Percentiles rank a stretch among this genome's conserved stretches.
These are phyloP conservation scores for Pseudognaphalium luteoalbum DNA, from an alignment of 129 eudicot genomes.

Conservation along the genomic window DNA sequence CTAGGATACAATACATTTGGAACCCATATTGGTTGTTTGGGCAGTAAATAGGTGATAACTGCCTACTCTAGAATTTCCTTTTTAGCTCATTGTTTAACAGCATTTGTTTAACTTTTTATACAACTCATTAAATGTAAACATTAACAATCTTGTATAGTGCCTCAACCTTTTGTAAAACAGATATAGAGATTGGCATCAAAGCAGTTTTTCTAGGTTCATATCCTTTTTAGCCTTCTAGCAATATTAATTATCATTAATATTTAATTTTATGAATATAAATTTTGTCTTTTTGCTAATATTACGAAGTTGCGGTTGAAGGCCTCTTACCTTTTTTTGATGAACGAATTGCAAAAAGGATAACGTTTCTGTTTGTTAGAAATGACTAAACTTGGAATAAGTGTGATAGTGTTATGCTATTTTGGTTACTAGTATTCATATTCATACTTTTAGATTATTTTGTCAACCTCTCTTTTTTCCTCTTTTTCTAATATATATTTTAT, in stretches of 20 bases:
- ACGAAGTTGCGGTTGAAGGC: not conserved
- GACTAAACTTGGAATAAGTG: not conserved
- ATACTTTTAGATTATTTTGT: not conserved
- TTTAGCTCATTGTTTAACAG: not conserved
- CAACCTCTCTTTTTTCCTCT: not conserved
- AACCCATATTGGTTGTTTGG: not conserved
- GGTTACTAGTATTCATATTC: not conserved
- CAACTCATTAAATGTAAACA: not conserved
- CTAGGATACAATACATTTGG: not conserved
- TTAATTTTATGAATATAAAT: not conserved
- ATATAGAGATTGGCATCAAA: not conserved
- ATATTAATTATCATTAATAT: too few relatives aligned
- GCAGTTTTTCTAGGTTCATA: not conserved
- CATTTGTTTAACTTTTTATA: too few relatives aligned
- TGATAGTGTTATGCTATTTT: not conserved
- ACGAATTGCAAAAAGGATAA: not conserved
- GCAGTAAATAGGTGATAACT: not conserved
- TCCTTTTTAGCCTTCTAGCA: not conserved
- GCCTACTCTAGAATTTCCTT: not conserved
- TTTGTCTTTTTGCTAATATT: not conserved
- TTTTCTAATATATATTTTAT: too few relatives aligned
- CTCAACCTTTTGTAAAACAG: not conserved
- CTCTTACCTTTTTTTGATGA: not conserved
- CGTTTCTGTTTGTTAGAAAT: not conserved
- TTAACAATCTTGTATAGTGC: not conserved